Evolutionary conservation across 495 filamentous ascomycete genomes (phyloP), one percentile per base, ranked within the genome.

Genomic region (Penicillium bialowiezense): DNA sequence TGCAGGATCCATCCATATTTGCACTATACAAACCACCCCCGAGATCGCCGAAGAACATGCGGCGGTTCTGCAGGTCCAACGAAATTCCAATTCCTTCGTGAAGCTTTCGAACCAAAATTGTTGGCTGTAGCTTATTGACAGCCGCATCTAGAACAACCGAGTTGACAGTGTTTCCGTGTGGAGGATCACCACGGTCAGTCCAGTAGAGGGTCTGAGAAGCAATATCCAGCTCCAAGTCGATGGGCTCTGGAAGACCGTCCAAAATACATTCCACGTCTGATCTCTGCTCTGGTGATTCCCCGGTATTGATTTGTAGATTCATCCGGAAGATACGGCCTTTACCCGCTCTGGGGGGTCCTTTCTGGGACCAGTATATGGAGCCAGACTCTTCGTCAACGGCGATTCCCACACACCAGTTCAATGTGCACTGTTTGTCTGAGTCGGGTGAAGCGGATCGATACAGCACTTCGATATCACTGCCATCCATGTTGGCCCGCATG

Each of bases 31-130:
- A n/a, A 24, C 44, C 48, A 7, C 51, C 51, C 10, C 51, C 51
- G 28, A 54, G 45, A 49, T 54, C 51, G 2, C 41, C 44, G 17
- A 54, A 54, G 35, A 54, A 48, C 45, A 54, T 44, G n/a, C 45
- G 51, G 7, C 24, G n/a, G 34, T 40, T 32, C 20, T 32, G 26
- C n/a, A 38, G 18, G 26, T 54, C 51, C 39, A 54, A 39, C n/a
- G 44, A 14, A 14, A 54, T 37, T 29, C 33, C 49, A 23, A 42
- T 44, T 20, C 32, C 45, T 33, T 45, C 35, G 19, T 46, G 43
- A 8, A 46, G 43, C 32, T 46, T 46, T 4, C 43, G 43, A 46
- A 46, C 43, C 43, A 46, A 13, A 10, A 46, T 46, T 7, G 36
- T 46, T 24, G 43, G 43, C 12, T 36, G 19, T n/a, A 37, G 18